Evolutionary conservation across 805 yeast genomes (phyloP).

Genomic region (Candida coquimbonensis): DNA sequence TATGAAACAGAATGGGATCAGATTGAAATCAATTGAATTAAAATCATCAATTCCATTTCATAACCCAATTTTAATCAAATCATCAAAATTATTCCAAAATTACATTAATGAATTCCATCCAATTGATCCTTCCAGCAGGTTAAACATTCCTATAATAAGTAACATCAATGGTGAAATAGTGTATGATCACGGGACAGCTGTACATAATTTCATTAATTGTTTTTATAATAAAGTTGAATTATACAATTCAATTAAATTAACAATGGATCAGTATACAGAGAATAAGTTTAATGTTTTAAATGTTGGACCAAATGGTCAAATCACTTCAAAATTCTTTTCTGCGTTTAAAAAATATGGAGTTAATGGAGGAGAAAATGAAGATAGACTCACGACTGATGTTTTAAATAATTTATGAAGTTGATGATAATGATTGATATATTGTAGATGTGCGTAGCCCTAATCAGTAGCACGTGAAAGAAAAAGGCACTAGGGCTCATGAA

Average conservation of each 20-base stretch:
- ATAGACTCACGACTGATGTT: background rate
- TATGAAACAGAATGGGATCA: conserved; percentile 13
- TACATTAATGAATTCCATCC: conserved; percentile 8
- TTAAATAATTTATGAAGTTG: background rate
- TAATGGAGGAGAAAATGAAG: conserved; percentile 1
- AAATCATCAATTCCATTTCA: conserved; percentile 42
- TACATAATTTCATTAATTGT: conserved; percentile 30
- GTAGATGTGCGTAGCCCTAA: background rate
- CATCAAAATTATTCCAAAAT: conserved; percentile 23
- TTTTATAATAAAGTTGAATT: conserved; percentile 40
- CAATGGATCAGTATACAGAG: background rate
- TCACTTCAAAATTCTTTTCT: conserved; percentile 12
- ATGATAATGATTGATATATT: too few species aligned
- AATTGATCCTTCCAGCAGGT: conserved; percentile 5
- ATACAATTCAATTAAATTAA: conserved; percentile 27
- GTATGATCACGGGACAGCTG: conserved; percentile 18
- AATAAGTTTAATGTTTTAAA: conserved; percentile 10
- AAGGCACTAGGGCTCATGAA: too few species aligned
- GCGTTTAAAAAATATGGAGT: conserved; percentile 8
- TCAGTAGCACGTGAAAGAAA: conserved; percentile 1
- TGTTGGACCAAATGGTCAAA: conserved; percentile 21
- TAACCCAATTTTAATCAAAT: conserved; percentile 28
- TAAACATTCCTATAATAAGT: conserved; percentile 30
- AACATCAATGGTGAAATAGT: conserved; percentile 29
- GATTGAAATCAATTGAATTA: conserved; percentile 25